A percentile compares a stretch with the other conserved stretches of the same genome.
These are phyloP conservation scores for Tolypocladium paradoxum DNA, from an alignment of 2,329 filamentous ascomycete genomes.

Conservation along the genomic window DNA sequence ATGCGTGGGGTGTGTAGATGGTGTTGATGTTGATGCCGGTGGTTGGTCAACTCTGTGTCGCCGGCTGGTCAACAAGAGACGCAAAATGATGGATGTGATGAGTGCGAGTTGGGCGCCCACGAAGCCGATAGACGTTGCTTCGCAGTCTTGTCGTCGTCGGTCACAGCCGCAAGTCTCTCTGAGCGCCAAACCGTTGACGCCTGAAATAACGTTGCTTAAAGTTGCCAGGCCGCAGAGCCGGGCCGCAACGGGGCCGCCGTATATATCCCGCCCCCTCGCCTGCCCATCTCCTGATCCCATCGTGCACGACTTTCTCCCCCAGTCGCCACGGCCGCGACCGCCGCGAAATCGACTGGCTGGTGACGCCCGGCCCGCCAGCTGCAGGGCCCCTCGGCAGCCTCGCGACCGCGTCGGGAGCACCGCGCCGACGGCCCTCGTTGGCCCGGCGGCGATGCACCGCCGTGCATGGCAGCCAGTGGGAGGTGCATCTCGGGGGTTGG, in stretches of 20 bases:
- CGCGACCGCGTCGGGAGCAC: constrained; percentile 9
- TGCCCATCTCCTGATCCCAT: no score
- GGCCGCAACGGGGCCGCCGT: not conserved
- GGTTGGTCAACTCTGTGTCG: no score
- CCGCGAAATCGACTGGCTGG: constrained; percentile 1
- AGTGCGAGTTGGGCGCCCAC: no score
- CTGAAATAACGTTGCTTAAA: not conserved
- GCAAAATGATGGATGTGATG: no score
- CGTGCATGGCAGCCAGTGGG: constrained; percentile 3
- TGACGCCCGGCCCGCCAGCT: not conserved
- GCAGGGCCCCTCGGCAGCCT: not conserved
- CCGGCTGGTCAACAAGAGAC: no score
- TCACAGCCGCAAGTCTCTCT: no score
- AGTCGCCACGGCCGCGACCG: not conserved
- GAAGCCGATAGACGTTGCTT: no score
- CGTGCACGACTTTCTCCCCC: not conserved
- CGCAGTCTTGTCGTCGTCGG: no score
- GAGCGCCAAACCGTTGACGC: not conserved
- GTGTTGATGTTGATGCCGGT: not conserved
- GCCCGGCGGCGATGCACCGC: not conserved
- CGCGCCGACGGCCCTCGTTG: constrained; percentile 7
- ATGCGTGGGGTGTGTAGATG: not conserved
- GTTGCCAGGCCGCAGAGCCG: not conserved
- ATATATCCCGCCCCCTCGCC: not conserved
- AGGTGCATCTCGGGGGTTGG: not conserved